Evolutionary conservation across 2,329 filamentous ascomycete species (phyloP).

Genomic region (Phaeosphaeriaceae sp.): DNA sequence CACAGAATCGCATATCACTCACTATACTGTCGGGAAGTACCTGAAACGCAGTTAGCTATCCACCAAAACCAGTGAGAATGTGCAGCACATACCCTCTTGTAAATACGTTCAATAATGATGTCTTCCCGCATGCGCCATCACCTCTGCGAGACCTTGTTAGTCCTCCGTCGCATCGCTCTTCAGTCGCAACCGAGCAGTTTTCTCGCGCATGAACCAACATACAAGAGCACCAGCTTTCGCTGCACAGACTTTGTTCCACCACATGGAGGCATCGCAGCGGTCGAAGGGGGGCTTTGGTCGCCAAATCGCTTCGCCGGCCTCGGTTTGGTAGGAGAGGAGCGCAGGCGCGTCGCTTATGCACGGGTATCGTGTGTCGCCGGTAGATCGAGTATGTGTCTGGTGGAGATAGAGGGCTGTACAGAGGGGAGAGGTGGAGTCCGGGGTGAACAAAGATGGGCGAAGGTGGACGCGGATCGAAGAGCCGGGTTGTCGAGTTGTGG

Average conservation of each 20-base stretch:
- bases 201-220: constrained; percentile 49
- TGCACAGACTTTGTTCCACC: constrained; percentile 76
- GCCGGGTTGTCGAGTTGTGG: constrained; percentile 16
- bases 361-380: constrained; percentile 13
- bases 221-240: constrained; percentile 96
- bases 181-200: constrained; percentile 14
- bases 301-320: constrained; percentile 30
- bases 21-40: constrained; percentile 97
- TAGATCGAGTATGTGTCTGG: constrained; percentile 11
- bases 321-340: constrained; percentile 20
- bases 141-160: constrained; percentile 64
- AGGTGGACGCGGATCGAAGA: constrained; percentile 14
- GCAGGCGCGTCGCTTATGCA: constrained; percentile 34
- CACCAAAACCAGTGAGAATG: background rate
- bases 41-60: constrained; percentile 53
- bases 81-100: constrained; percentile 79
- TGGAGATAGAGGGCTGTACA: constrained; percentile 13
- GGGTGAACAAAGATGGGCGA: constrained; percentile 22
- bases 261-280: constrained; percentile 54
- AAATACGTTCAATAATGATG: constrained; percentile 95
- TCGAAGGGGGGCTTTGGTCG: constrained; percentile 22
- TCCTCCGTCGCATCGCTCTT: constrained; percentile 24
- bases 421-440: constrained; percentile 12
- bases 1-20: constrained; percentile 46
- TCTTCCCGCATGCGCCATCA: constrained; percentile 97